phyloP scores from a whole-genome alignment of 1,284 basidiomycete species.

The Leccinum fallax region DNA sequence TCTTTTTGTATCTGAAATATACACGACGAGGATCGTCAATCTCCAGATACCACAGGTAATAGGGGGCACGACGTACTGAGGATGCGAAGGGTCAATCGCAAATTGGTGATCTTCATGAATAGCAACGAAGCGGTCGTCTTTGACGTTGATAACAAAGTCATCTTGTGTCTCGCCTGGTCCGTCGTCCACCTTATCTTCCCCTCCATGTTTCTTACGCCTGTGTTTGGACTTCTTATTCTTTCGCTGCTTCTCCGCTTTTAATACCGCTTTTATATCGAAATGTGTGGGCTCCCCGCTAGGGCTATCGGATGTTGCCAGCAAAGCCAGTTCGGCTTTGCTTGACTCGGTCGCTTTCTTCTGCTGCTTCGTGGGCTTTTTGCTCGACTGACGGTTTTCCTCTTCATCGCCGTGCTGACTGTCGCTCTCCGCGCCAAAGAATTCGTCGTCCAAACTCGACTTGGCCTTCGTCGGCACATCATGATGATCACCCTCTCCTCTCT shows the following conservation, averaged over 20 bases:
- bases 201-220: slow-evolving; percentile 45
- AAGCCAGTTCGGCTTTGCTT: slow-evolving; percentile 59
- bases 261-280: slow-evolving; percentile 90
- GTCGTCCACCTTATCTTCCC: slow-evolving; percentile 41
- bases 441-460: slow-evolving; percentile 53
- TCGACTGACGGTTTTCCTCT: slow-evolving; percentile 22
- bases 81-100: slow-evolving; percentile 95
- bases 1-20: slow-evolving; percentile 78
- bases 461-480: slow-evolving; percentile 29
- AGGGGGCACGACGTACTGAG: slow-evolving; percentile 66
- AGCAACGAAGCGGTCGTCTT: slow-evolving; percentile 87
- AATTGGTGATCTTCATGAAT: slow-evolving; percentile 91
- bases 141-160: slow-evolving; percentile 84
- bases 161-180: slow-evolving; percentile 66
- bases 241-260: slow-evolving; percentile 83
- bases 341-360: slow-evolving; percentile 7
- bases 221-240: slow-evolving; percentile 49
- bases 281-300: slow-evolving; percentile 65
- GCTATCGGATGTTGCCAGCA: slow-evolving; percentile 63
- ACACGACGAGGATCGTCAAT: neutral
- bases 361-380: slow-evolving; percentile 25
- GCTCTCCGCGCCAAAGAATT: slow-evolving; percentile 57
- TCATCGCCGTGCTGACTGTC: slow-evolving; percentile 46
- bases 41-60: neutral
- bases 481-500: slow-evolving; percentile 26